Evolutionary conservation across 2,329 filamentous ascomycete species (phyloP).

Genomic region (Hypoxylon rubiginosum): DNA sequence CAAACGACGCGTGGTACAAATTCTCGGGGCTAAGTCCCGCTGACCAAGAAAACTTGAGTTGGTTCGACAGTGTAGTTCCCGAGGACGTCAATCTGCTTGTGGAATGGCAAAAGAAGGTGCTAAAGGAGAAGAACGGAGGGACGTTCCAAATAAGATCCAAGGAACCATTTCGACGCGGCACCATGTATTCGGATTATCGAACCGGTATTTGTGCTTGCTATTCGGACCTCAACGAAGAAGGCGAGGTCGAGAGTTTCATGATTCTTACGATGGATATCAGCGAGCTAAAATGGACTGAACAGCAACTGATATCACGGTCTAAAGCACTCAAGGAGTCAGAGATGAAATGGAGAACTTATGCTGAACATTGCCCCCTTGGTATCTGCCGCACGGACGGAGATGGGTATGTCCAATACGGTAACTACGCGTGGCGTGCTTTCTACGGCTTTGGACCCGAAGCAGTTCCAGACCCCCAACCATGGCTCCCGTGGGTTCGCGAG

Average conservation of each 20-base stretch:
- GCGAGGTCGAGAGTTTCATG: constrained; percentile 47
- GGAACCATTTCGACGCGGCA: constrained; percentile 43
- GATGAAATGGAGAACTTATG: constrained; percentile 45
- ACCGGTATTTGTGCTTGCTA: constrained; percentile 49
- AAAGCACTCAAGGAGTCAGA: constrained; percentile 47
- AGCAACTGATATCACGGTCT: constrained; percentile 44
- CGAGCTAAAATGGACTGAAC: constrained; percentile 49
- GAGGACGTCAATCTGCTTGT: constrained; percentile 44
- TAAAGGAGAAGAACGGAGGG: constrained; percentile 43
- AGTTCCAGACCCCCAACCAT: constrained; percentile 39
- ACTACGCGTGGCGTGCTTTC: constrained; percentile 45
- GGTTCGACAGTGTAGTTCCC: constrained; percentile 40
- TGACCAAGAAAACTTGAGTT: constrained; percentile 32
- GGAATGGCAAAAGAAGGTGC: constrained; percentile 42
- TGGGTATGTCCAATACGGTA: constrained; percentile 46
- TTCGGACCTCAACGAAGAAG: constrained; percentile 42
- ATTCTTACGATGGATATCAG: constrained; percentile 48
- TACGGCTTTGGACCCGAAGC: constrained; percentile 38
- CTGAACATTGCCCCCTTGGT: constrained; percentile 48
- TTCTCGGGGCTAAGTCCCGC: constrained; percentile 42
- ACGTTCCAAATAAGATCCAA: constrained; percentile 47
- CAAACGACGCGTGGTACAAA: constrained; percentile 48
- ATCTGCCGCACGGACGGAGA: constrained; percentile 46
- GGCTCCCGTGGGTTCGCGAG: constrained; percentile 43
- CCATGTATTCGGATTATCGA: constrained; percentile 44